Evolutionary conservation across 345 rosid species (phyloP).

Genomic region (Psidium friedrichsthalianum): DNA sequence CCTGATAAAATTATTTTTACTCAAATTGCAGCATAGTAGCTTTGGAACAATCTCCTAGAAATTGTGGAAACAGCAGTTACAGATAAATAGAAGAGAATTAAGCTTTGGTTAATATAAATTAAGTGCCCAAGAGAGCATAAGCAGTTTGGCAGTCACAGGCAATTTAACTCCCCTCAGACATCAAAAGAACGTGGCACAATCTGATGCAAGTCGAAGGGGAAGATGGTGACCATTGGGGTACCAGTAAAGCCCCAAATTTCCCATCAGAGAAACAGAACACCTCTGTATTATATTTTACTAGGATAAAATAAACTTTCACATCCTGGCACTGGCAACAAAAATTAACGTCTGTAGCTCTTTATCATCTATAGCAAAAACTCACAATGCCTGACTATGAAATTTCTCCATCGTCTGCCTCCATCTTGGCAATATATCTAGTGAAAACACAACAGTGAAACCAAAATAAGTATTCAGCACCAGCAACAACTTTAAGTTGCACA

Average conservation of each 20-base stretch:
- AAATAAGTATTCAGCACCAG: neutral
- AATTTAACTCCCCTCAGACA: neutral
- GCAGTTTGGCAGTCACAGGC: neutral
- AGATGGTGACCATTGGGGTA: neutral
- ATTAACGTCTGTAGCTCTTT: neutral
- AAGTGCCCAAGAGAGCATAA: neutral
- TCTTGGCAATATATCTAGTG: slow-evolving; percentile 48
- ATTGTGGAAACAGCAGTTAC: neutral
- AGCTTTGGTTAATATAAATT: neutral
- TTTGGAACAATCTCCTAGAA: neutral
- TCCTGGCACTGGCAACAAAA: neutral
- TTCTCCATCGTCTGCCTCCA: slow-evolving; percentile 84
- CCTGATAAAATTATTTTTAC: neutral
- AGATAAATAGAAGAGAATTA: neutral
- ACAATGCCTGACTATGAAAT: slow-evolving; percentile 65
- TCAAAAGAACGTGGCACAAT: neutral
- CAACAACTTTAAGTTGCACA: neutral
- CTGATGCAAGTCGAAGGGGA: neutral
- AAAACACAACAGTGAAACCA: neutral
- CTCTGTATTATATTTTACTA: neutral
- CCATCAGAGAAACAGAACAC: neutral
- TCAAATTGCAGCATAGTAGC: neutral
- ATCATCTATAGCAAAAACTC: slow-evolving; percentile 12
- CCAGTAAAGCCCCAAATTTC: neutral
- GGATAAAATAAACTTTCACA: neutral